Evolutionary conservation across 345 rosid species (phyloP).

Genomic region (Rhodamnia argentea): DNA sequence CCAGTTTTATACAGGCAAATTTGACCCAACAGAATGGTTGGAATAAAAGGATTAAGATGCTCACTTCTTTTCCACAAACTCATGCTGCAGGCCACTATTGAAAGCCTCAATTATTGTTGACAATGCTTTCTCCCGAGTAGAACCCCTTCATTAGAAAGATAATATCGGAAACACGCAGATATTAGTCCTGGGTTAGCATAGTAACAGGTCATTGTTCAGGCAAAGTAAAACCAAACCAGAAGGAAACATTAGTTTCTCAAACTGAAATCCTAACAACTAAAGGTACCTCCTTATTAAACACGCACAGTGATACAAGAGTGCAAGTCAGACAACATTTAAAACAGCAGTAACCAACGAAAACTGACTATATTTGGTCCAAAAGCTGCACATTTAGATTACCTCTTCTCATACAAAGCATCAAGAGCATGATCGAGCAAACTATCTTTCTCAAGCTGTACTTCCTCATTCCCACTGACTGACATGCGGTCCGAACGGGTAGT

Average conservation of each 20-base stretch:
- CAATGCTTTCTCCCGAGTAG: conserved; percentile 84
- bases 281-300: neutral
- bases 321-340: neutral
- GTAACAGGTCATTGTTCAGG: neutral
- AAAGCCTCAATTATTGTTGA: conserved; percentile 58
- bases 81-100: conserved; percentile 52
- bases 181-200: neutral
- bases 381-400: conserved; percentile 21
- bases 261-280: neutral
- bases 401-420: conserved; percentile 75
- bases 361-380: neutral
- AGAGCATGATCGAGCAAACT: conserved; percentile 63
- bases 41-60: neutral
- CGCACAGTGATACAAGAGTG: neutral
- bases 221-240: neutral
- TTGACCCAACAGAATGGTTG: neutral
- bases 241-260: neutral
- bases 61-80: conserved; percentile 80
- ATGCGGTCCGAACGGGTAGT: conserved; percentile 46
- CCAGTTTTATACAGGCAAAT: neutral
- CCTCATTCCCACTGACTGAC: conserved; percentile 42
- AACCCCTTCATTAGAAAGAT: conserved; percentile 38
- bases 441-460: conserved; percentile 55
- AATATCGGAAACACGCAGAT: neutral
- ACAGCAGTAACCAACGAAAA: neutral